phyloP scores from a whole-genome alignment of 1,284 basidiomycete species.

The Xanthoconium separans region DNA sequence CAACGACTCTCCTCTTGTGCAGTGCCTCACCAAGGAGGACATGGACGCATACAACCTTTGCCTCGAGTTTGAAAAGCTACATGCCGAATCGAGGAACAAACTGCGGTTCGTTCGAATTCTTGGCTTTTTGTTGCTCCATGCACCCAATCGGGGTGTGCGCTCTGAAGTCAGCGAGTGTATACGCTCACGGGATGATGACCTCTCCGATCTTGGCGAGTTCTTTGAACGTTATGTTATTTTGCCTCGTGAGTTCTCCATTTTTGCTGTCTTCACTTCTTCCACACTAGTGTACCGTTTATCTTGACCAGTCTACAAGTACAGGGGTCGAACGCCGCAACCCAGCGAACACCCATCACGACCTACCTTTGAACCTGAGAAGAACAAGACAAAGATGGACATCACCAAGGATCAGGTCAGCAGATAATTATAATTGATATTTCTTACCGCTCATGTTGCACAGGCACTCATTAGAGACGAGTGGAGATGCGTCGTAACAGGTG shows the following conservation, averaged over 20 bases:
- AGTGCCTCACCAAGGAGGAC: no score
- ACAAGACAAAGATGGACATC: background rate
- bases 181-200: background rate
- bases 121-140: slow-evolving; percentile 6
- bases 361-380: no score
- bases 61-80: background rate
- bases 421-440: background rate
- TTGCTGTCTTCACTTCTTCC: background rate
- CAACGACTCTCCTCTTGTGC: no score
- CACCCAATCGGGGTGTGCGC: no score
- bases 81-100: background rate
- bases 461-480: no score
- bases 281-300: background rate
- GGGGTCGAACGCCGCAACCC: background rate
- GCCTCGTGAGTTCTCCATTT: background rate
- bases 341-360: background rate
- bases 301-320: slow-evolving; percentile 2
- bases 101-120: slow-evolving; percentile 1
- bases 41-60: no score
- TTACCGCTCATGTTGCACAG: no score
- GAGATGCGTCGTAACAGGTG: no score
- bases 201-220: background rate
- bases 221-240: slow-evolving; percentile 5
- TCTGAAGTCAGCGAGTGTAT: slow-evolving; percentile 6
- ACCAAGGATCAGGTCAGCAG: background rate